Base-by-base conservation (phyloP, 1,139 yeast species). In the Schizosaccharomyces versatilis region DNA sequence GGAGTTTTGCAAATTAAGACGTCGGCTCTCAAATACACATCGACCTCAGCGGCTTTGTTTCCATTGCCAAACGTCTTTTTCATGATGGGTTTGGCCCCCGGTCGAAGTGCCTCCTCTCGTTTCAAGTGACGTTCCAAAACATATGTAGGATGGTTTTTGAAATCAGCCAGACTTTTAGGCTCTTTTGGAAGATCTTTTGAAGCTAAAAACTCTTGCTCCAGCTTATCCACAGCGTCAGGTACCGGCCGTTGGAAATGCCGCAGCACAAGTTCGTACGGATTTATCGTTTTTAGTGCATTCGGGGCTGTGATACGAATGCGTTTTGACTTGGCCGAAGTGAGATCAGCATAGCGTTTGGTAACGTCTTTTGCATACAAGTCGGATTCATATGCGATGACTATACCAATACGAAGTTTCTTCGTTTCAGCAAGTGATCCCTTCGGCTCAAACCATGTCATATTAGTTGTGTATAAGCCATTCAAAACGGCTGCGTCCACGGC, bases 101-200 rank as follows among this genome's bases (percentile, higher is more conserved):
- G 85, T 55, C 74, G 72, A 7, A 90, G 68, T 1, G 86, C 74
- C 63, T 90, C 95, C 63, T 80, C 81, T 56, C 75, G 74, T 55
- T 75, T 73, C 41, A 90, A 66, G 61, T 85, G 94, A 2, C 78
- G 73, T 63, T 84, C 95, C 9, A 90, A 65, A 17, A 59, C 58
- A 65, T 80, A 88, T 10, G 79, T 66, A 0, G 98, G 98, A 65
- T 93, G 98, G 54, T 80, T 80, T 57, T 79, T 81, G 65, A 88
- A 84, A 60, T 86, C 96, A 53, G 79, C 80, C 32, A 85, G 69
- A 61, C 77, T 83, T 56, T 80, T 79, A 0, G 98, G 98, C 74
- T 88, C 79, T 0, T 94, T 71, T 38, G 41, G 24, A n/a, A 54
- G 56, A 9, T 32, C 53, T 49, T 38, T 38, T 10, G 15, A 14